A percentile compares a stretch with the other conserved stretches of the same genome.
Evolutionary conservation across 306 rosid genomes (phyloP).

Genomic region (Quercus robur): DNA sequence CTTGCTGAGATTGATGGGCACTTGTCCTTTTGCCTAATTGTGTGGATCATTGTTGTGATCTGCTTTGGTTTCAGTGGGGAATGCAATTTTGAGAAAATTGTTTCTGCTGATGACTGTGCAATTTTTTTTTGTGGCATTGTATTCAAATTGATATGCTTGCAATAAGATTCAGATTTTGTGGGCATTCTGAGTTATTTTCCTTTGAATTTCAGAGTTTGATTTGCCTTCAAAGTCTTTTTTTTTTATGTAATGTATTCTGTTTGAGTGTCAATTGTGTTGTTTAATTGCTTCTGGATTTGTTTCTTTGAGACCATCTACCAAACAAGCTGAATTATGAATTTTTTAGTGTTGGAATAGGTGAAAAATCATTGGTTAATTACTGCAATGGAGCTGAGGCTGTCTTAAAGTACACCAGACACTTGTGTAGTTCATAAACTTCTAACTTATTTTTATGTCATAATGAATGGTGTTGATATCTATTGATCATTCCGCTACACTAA

Average conservation of each 20-base stretch:
- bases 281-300: neutral
- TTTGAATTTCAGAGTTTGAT: neutral
- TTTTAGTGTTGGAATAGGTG: neutral
- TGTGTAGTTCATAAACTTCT: neutral
- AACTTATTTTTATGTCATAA: neutral
- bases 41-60: slow-evolving; percentile 18
- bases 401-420: too few species aligned
- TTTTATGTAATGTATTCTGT: neutral
- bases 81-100: neutral
- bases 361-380: neutral
- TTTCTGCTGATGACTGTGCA: neutral
- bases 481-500: neutral
- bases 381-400: neutral
- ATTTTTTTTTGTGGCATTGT: neutral
- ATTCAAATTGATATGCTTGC: neutral
- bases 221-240: neutral
- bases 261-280: too few species aligned
- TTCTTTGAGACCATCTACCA: neutral
- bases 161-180: neutral
- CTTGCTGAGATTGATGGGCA: slow-evolving; percentile 7
- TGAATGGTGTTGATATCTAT: slow-evolving; percentile 4
- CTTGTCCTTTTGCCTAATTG: neutral
- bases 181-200: slow-evolving; percentile 1
- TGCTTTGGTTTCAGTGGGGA: neutral
- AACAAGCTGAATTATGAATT: neutral